Conservation (phyloP, 2,329 filamentous ascomycete genomes). For the Neofusicoccum ribis region DNA sequence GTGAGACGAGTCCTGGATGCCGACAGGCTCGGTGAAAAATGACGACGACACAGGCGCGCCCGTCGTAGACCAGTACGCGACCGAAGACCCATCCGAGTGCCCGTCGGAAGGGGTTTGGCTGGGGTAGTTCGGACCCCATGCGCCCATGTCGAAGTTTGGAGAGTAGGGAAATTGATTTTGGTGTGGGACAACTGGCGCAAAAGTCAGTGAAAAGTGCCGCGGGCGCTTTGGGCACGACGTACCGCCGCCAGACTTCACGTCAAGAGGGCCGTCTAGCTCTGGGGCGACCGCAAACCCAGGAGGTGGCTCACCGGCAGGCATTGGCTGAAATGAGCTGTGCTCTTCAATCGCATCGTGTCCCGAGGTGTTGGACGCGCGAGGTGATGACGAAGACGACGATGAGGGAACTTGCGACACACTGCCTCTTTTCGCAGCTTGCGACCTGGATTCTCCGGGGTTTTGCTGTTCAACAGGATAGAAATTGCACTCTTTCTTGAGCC, state of each 20-base stretch:
- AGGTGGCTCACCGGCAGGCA: constrained; percentile 27
- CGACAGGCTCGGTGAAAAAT: constrained; percentile 35
- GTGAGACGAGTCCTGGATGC: constrained; percentile 33
- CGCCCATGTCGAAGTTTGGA: constrained; percentile 10
- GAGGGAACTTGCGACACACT: constrained; percentile 42
- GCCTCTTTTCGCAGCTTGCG: constrained; percentile 47
- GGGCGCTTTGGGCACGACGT: constrained; percentile 22
- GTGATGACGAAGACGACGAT: constrained; percentile 52
- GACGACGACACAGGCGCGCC: constrained; percentile 36
- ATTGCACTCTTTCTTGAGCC: constrained; percentile 90
- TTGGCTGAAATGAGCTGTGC: constrained; percentile 23
- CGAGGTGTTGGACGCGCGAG: constrained; percentile 33
- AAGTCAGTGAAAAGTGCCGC: constrained; percentile 20
- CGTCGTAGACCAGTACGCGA: constrained; percentile 27
- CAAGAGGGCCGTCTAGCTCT: constrained; percentile 24
- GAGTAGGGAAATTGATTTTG: constrained; percentile 38
- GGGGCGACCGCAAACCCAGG: constrained; percentile 22
- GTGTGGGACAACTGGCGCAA: constrained; percentile 31
- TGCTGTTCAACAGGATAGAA: constrained; percentile 87
- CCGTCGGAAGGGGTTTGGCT: constrained; percentile 14
- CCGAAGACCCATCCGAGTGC: constrained; percentile 6
- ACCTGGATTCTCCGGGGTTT: constrained; percentile 53
- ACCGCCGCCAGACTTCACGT: constrained; percentile 31
- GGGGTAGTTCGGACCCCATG: constrained; percentile 2
- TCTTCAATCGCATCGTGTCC: constrained; percentile 34